Evolutionary conservation across 1,284 basidiomycete species (phyloP).

Genomic region (Leccinum fuscescens): DNA sequence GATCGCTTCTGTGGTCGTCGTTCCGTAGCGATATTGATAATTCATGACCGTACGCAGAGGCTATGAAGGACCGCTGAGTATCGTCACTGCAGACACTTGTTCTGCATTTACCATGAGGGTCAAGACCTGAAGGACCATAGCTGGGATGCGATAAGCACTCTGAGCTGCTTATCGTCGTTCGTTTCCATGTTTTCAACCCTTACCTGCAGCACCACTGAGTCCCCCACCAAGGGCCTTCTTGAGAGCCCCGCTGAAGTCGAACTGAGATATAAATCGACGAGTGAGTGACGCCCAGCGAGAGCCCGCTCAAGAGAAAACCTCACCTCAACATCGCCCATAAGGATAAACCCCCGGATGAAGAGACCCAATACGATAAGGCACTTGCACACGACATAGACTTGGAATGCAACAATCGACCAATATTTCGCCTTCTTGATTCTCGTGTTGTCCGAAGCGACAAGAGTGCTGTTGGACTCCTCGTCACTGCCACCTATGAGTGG

Average conservation of each 20-base stretch:
- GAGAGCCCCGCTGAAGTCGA: conserved; percentile 73
- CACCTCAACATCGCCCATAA: conserved; percentile 65
- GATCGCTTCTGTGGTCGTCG: conserved; percentile 50
- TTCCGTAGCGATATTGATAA: conserved; percentile 85
- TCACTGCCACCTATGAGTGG: conserved; percentile 9
- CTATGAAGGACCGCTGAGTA: conserved; percentile 30
- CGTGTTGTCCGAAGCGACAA: neutral
- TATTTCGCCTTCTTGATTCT: conserved; percentile 8
- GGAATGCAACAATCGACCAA: conserved; percentile 26
- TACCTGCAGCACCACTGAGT: conserved; percentile 79
- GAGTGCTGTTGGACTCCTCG: conserved; percentile 18
- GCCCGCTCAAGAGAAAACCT: conserved; percentile 22
- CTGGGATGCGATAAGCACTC: conserved; percentile 34
- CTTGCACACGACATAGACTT: conserved; percentile 35
- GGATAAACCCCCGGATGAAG: conserved; percentile 69
- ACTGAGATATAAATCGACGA: conserved; percentile 42
- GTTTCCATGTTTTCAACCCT: conserved; percentile 6
- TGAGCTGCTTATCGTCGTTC: neutral
- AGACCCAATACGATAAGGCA: conserved; percentile 43
- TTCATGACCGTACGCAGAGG: conserved; percentile 89
- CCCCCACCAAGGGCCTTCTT: conserved; percentile 83
- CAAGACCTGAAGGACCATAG: conserved; percentile 88
- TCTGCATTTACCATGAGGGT: conserved; percentile 64
- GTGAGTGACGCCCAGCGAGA: conserved; percentile 2
- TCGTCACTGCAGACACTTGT: conserved; percentile 1